phyloP scores from a whole-genome alignment of 129 eudicot genomes.

The Saposhnikovia divaricata region DNA sequence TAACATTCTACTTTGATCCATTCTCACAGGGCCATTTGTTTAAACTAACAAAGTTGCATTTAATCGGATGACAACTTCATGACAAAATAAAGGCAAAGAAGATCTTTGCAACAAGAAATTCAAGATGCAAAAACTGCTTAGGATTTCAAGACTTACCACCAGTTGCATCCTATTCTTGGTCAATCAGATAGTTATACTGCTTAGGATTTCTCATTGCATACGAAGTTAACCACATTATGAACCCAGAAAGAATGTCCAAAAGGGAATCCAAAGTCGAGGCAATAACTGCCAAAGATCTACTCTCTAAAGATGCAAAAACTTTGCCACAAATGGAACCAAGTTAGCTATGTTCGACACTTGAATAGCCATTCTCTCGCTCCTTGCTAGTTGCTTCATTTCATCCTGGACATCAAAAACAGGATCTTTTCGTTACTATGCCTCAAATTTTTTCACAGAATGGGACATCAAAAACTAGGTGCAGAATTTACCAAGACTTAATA shows the following conservation, averaged over 20 bases:
- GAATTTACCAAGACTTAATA: too few relatives aligned
- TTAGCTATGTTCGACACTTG: constrained; percentile 60
- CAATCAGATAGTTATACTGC: constrained; percentile 76
- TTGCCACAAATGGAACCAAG: constrained; percentile 69
- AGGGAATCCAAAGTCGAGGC: constrained; percentile 89
- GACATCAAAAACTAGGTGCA: too few relatives aligned
- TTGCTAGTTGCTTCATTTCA: constrained; percentile 64
- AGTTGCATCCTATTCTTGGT: constrained; percentile 94
- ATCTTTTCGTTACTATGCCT: neutral
- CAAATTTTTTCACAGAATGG: too few relatives aligned
- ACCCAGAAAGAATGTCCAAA: constrained; percentile 78
- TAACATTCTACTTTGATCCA: too few relatives aligned
- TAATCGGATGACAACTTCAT: too few relatives aligned
- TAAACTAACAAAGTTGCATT: neutral
- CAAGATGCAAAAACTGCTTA: too few relatives aligned
- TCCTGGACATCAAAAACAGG: constrained; percentile 34
- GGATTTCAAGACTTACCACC: constrained; percentile 41
- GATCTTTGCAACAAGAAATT: neutral
- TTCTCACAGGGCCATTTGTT: neutral
- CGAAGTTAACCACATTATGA: constrained; percentile 86
- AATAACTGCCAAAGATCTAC: constrained; percentile 84
- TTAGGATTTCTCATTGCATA: constrained; percentile 80
- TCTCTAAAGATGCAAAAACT: constrained; percentile 70
- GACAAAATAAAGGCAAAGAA: neutral
- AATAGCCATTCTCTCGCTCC: constrained; percentile 64